These are phyloP conservation scores for Aspergillus fumigatiaffinis DNA, from an alignment of 2,329 filamentous ascomycete genomes.

Conservation along the genomic window DNA sequence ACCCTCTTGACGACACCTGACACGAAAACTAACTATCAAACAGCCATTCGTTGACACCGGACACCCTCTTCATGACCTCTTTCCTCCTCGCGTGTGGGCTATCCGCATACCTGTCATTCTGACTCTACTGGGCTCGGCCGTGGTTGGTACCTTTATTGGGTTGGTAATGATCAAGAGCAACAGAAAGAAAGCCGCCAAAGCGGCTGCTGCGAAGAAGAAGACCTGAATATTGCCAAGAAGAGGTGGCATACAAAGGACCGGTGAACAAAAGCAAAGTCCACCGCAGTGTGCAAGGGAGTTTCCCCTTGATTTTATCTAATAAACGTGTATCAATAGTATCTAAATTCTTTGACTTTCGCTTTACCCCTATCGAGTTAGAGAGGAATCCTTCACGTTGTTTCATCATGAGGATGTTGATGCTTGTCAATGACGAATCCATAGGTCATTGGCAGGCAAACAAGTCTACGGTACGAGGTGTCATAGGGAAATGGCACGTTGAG, in stretches of 20 bases:
- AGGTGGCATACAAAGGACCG: background rate
- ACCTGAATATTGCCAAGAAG: constrained; percentile 47
- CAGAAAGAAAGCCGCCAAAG: constrained; percentile 91
- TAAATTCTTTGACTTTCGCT: background rate
- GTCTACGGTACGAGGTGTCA: background rate
- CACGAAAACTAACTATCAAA: background rate
- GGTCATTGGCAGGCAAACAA: background rate
- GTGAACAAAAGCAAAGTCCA: background rate
- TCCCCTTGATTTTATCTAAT: background rate
- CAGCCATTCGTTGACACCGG: constrained; percentile 96
- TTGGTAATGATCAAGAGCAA: constrained; percentile 99
- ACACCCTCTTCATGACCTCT: constrained; percentile 89
- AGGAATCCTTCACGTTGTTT: background rate
- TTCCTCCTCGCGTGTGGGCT: constrained; percentile 96
- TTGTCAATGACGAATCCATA: background rate
- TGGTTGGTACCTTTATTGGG: constrained; percentile 92
- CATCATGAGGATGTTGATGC: background rate
- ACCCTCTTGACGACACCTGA: background rate
- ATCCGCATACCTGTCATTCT: constrained; percentile 98
- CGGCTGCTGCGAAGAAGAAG: constrained; percentile 80
- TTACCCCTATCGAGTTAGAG: background rate
- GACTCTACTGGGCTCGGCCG: constrained; percentile 82
- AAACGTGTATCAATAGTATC: background rate
- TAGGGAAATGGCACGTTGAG: background rate
- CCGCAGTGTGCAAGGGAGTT: background rate